phyloP scores from a whole-genome alignment of 1,139 yeast species.

The Pichia sp. region DNA sequence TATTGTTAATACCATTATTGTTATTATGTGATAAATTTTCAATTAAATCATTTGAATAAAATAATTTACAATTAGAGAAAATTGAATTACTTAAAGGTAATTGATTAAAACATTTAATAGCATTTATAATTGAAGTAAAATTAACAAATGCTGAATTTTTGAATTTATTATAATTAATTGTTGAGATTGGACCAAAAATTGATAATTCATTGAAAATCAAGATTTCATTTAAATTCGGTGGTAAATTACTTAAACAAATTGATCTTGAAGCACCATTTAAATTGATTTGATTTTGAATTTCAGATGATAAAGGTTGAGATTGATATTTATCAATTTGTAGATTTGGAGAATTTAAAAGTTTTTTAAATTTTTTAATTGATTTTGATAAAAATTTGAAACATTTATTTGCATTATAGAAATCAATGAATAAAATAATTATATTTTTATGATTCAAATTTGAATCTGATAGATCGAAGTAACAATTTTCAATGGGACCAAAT shows the following conservation, averaged over 20 bases:
- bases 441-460: constrained; percentile 7
- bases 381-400: constrained; percentile 40
- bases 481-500: constrained; percentile 38
- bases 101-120: constrained; percentile 71
- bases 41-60: constrained; percentile 66
- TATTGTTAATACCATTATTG: too few relatives aligned
- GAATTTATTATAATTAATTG: constrained; percentile 62
- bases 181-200: constrained; percentile 76
- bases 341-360: constrained; percentile 35
- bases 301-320: constrained; percentile 55
- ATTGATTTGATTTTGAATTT: constrained; percentile 66
- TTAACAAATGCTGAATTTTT: constrained; percentile 76
- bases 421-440: constrained; percentile 33
- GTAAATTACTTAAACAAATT: constrained; percentile 74
- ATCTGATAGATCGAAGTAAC: constrained; percentile 22
- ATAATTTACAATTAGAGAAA: constrained; percentile 59
- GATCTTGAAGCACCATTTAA: constrained; percentile 89
- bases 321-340: constrained; percentile 62
- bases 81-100: constrained; percentile 42
- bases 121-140: constrained; percentile 73
- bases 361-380: constrained; percentile 36
- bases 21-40: too few relatives aligned
- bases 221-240: constrained; percentile 43
- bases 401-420: constrained; percentile 36
- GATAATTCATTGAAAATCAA: constrained; percentile 53